phyloP scores from a whole-genome alignment of 768 basidiomycete species.

The Gloeostereum incarnatum region DNA sequence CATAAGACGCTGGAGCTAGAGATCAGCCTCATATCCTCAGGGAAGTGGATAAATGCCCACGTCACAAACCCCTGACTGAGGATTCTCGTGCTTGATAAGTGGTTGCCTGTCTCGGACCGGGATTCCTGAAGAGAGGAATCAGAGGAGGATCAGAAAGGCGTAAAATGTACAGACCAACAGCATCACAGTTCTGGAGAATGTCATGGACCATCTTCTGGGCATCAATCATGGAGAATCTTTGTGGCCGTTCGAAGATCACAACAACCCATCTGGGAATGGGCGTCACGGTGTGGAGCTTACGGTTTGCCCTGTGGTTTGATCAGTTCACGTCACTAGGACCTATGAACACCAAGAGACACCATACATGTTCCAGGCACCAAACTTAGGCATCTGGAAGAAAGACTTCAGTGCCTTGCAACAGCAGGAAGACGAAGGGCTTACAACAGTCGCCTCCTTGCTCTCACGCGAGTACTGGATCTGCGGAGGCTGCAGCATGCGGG shows the following conservation, averaged over 20 bases:
- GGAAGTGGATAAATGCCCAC: neutral
- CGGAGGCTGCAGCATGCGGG: slow-evolving; percentile 38
- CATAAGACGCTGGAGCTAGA: neutral
- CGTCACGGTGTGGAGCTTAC: slow-evolving; percentile 22
- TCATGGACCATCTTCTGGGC: slow-evolving; percentile 29
- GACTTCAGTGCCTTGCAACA: neutral
- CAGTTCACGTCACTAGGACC: neutral
- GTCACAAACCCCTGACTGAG: neutral
- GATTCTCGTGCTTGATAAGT: neutral
- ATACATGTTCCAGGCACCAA: slow-evolving; percentile 48
- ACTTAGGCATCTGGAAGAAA: slow-evolving; percentile 23
- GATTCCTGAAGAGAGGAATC: slow-evolving; percentile 6
- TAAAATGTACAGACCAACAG: slow-evolving; percentile 36
- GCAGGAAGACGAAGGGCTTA: slow-evolving; percentile 16
- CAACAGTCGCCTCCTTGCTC: slow-evolving; percentile 33
- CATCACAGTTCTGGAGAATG: slow-evolving; percentile 22
- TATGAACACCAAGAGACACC: slow-evolving; percentile 8
- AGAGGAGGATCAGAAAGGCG: slow-evolving; percentile 40
- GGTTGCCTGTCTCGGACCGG: slow-evolving; percentile 11
- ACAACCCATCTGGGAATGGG: slow-evolving; percentile 39
- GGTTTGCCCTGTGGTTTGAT: neutral
- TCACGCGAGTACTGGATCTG: slow-evolving; percentile 37
- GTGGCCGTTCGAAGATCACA: slow-evolving; percentile 37
- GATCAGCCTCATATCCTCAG: neutral
- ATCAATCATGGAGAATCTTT: slow-evolving; percentile 28